Base-by-base conservation (phyloP, 495 filamentous ascomycete species). In the Niebla homalea region DNA sequence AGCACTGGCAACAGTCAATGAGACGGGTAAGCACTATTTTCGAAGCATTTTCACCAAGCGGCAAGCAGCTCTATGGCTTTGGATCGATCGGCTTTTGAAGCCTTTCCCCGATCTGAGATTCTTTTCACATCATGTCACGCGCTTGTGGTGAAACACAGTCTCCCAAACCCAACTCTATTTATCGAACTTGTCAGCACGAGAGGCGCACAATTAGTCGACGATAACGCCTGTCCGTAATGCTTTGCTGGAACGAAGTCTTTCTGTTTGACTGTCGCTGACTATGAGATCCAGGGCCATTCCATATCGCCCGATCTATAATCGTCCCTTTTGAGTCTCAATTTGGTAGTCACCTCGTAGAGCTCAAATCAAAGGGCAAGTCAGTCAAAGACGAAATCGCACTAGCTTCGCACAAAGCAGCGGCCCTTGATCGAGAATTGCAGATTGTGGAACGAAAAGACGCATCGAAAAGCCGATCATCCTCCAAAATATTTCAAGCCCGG, bases 311-410 rank as follows among this genome's bases (percentile, higher is more conserved):
- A 11, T 18, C 44, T 48, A 10, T 58, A 10, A 32, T 53, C 32
- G 23, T 52, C 5, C 43, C 56, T 0, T 60, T 60, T 32, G 56
- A 60, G 12, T 15, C 47, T 4, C 61, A 64, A 32, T 64, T 64
- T 35, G 53, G 49, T 10, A 29, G 22, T 2, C 57, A 51, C 19
- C 5, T 45, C 7, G 40, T 38, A 23, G 15, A 22, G 6, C 37
- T 62, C 5, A 32, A 51, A 16, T 15, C 20, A 36, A 36, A 41
- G 22, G 54, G 25, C 16, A 29, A 57, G 23, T 18, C 55, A 6
- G 49, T 62, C 22, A 19, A 57, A 2, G 35, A 41, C n/a, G 56
- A 64, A 43, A 45, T 63, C 5, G 45, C 20, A 2, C 54, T 64
- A 16, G 62, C 62, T 0, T 58, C 54, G 8, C 43, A 60, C 10